Evolutionary conservation across 805 yeast species (phyloP), one percentile per base, ranked within the genome.

Genomic region (Suhomyces pyralidae): DNA sequence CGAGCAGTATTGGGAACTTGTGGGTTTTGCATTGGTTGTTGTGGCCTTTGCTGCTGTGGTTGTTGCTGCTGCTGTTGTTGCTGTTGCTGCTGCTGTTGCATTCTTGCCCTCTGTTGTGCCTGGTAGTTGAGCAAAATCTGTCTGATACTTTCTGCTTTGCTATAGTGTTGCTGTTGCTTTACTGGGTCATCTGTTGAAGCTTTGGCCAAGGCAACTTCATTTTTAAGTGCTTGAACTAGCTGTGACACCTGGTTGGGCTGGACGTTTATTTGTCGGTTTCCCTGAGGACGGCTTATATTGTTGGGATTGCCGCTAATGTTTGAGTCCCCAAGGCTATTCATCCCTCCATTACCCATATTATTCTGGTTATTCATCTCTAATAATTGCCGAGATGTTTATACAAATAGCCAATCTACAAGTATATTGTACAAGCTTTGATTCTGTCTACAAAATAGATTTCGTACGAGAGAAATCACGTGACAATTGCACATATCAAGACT

Each of bases 141-240:
- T 63, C 82, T 85, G 56, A 86, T 82, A 51, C 79, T 79, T 44
- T 85, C 83, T 3, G 90, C 90, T 55, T 81, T 82, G 54, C 75
- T 76, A 58, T 81, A 68, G 59, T 85, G 86, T 55, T 82, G 84
- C 58, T 81, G 80, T 17, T 90, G 90, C 53, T 76, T 82, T 0
- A 80, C 83, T 0, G 85, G 78, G 24, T 79, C 81, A 32, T 76
- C 75, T 2, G 90, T 89, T 0, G 85, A 79, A 15, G 78, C 79
- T 59, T 81, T 82, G 1, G 90, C 91, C 58, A 81, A 79, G 20
- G 81, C 82, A 30, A 83, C 77, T 58, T 84, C 87, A 30, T 76
- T 70, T 48, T 79, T 80, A 56, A 83, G 81, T 51, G 83, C 86
- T 55, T 78, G 81, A 10, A 85, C 78, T 54, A 87, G 71, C 62